Evolutionary conservation across 805 yeast genomes (phyloP), one percentile per base, ranked within the genome.

Genomic region (Lachancea meyersii): DNA sequence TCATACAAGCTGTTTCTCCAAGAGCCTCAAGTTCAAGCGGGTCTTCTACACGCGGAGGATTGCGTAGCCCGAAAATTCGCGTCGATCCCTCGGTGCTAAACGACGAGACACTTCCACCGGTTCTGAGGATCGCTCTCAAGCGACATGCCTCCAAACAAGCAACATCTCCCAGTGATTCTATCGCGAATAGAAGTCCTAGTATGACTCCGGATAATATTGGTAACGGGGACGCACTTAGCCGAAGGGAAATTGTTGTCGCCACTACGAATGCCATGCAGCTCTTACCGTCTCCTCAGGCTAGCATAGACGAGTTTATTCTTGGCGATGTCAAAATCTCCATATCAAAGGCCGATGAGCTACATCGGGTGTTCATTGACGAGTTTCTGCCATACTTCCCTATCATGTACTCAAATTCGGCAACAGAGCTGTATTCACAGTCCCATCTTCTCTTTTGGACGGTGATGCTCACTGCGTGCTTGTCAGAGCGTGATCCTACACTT

Each of bases 391-490:
- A 73, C 52, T 69, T 88, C 53, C 96, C 96, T 2, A 84, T 89
- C 10, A 68, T 89, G 58, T 73, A 79, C 22, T 79, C 94, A 0
- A 68, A 72, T 34, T 72, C 77, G 35, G 89, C 94, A 2, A 72
- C 80, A 0, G 93, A 85, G 57, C 72, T 89, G 17, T 86, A 86
- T 60, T 74, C 82, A 14, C 93, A 86, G 55, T 85, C 95, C 0
- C 91, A 85, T 55, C 68, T 88, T 18, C 68, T 89, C 40, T 89
- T 89, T 58, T 89, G 97, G 97, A 76, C 95, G 0, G 91, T 88
- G 2, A 83, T 86, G 70, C 69, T 86, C 35, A 86, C 95, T 0
- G 95, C 96, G 0, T 79, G 93, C 35, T 67, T 83, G 16, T 80
- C 94, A 0, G 95, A 88, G 53, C 91, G 95, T 0, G 91, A 85